Conservation (phyloP, 139 green algal species). For the Mesostigma viride region DNA sequence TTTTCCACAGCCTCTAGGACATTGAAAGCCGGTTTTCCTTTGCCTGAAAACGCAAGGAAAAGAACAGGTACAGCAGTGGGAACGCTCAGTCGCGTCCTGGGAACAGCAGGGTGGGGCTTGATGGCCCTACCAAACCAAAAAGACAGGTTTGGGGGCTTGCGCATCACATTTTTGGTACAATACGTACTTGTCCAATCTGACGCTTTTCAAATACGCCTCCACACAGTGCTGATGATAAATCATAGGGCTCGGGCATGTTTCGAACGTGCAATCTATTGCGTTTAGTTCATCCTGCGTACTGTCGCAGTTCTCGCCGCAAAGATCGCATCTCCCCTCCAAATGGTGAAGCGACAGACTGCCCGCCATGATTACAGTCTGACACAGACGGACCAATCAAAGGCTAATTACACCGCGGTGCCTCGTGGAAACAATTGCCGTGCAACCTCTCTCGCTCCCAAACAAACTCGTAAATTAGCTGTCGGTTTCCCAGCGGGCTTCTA, state of each 20-base stretch:
- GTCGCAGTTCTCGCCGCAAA: slow-evolving; percentile 55
- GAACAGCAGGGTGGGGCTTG: neutral
- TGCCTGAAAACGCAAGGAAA: slow-evolving; percentile 42
- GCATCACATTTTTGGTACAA: neutral
- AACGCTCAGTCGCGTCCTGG: neutral
- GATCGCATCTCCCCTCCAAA: slow-evolving; percentile 48
- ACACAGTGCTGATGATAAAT: slow-evolving; percentile 80
- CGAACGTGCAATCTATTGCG: slow-evolving; percentile 64
- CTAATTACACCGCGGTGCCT: too few relatives aligned
- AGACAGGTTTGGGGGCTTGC: neutral
- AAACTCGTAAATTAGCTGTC: too few relatives aligned
- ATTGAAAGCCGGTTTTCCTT: slow-evolving; percentile 82
- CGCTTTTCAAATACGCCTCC: slow-evolving; percentile 65
- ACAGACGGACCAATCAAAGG: too few relatives aligned
- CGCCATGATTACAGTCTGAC: neutral
- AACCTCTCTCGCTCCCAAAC: too few relatives aligned
- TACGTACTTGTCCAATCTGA: slow-evolving; percentile 52
- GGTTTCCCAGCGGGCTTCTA: too few relatives aligned
- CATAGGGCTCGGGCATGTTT: slow-evolving; percentile 42
- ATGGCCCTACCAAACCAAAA: neutral
- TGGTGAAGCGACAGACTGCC: slow-evolving; percentile 15
- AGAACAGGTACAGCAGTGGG: neutral
- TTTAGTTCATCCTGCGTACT: slow-evolving; percentile 59
- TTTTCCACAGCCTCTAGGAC: slow-evolving; percentile 69
- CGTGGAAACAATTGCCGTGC: too few relatives aligned